Base-by-base conservation (phyloP, 345 rosid genomes). In the Salix koriyanagi region DNA sequence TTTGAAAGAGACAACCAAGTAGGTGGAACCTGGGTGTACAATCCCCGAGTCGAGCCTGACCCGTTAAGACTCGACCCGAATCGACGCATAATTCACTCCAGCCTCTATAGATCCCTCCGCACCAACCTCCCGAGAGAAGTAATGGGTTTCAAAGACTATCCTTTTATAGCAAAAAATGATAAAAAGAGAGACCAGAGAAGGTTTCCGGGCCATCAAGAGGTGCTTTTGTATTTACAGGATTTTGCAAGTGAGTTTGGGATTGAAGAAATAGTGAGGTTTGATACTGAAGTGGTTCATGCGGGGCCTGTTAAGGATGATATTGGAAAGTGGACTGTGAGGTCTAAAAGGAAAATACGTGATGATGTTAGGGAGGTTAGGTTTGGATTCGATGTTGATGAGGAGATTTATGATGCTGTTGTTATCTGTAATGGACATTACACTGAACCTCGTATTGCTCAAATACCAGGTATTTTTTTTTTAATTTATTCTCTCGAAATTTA, bases 11-110 rank as follows among this genome's bases (percentile, higher is more conserved):
- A 70, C 70, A 50, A 76, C 76, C 88, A 87, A 70, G 83, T 88
- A 2, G 99, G 99, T 21, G 97, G 97, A 65, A 88, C 89, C 0
- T 93, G 97, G 99, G 81, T 90, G 14, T 93, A 95, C 86, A 86
- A 88, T 66, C 77, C 83, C 72, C 82, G 60, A 21, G 80, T 84
- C 10, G 99, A 95, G 32, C 52, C 86, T 4, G 99, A 95, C 71
- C 97, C 92, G 0, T 67, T 94, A 13, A 82, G 97, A 39, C 72
- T 87, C 14, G 90, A 93, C 75, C 93, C 91, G 58, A 48, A 34
- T 30, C 90, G 99, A 72, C 21, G 83, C 25, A 65, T 95, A 1
- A 77, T 90, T 39, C 91, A 89, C 62, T 80, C 90, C 23, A 95
- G 98, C 86, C 84, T 95, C 71, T 95, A 95, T 81, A 72, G 66